Evolutionary conservation across 352 stramenopile species (phyloP), one percentile per base, ranked within the genome.

Genomic region (Phytophthora constricta): DNA sequence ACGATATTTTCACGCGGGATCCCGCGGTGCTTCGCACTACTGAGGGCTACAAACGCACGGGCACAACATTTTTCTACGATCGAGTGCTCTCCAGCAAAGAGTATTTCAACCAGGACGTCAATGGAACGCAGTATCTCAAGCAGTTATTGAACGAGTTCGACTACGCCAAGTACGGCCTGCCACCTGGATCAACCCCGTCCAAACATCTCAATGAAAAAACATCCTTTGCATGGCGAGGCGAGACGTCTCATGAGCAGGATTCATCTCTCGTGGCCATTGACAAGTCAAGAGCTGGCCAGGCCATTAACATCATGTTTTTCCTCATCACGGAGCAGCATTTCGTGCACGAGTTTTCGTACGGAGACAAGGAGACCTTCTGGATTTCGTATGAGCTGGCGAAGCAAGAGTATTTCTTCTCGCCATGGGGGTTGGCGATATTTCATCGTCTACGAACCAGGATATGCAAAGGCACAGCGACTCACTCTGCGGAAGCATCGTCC

Each of bases 31-130:
- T 91, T 14, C 78, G 82, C 8, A 56, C 53, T 0, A 76, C 78
- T 0, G 56, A 67, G 0, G 81, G 79, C 5, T 90, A 90, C 42
- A 49, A 58, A 16, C 43, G 62, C 22, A 86, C 73, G 1, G 79
- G 82, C 17, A 86, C 82, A 16, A 84, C 68, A 16, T 90, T 90
- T 64, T 90, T 91, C 74, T 86, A 86, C 56, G 82, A 90, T 50
- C 82, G 82, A n/a, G 77, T 90, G 14, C 71, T 88, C 26, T 70
- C 72, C 13, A 80, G 79, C 42, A 65, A 70, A 5, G 62, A 77
- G 22, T 87, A 79, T 53, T 85, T 92, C 59, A 88, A 90, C 52
- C 70, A 72, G 28, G 52, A 72, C 9, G 70, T 79, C 9, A 69
- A 66, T 8, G 70, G 68, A 23, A 71, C 71, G 43, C 67, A 82